These are phyloP conservation scores for Oryza glumipatula DNA, from an alignment of 176 grass and related monocot species.

Conservation along the genomic window DNA sequence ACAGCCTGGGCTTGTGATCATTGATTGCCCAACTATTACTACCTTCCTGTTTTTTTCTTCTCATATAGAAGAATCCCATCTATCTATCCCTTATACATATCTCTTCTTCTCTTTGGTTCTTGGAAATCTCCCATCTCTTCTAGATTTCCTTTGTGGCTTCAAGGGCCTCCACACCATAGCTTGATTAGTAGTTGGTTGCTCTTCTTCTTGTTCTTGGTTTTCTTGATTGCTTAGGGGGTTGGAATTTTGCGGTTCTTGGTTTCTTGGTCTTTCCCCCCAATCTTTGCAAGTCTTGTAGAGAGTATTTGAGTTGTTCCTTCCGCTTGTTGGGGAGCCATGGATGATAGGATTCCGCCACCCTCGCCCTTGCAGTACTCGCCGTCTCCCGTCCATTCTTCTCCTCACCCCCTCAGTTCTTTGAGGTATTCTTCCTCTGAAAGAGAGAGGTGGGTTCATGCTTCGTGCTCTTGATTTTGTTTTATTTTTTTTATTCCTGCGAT, in stretches of 20 bases:
- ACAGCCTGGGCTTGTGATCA: conserved; percentile 60
- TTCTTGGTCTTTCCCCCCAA: conserved; percentile 17
- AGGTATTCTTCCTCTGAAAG: conserved; percentile 91
- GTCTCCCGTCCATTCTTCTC: conserved; percentile 84
- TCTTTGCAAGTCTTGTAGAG: conserved; percentile 38
- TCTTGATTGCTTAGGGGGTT: conserved; percentile 37
- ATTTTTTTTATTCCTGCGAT: background rate
- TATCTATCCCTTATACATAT: conserved; percentile 52
- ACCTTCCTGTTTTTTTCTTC: conserved; percentile 57
- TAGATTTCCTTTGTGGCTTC: conserved; percentile 50
- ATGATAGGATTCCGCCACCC: conserved; percentile 79
- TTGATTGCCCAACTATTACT: conserved; percentile 59
- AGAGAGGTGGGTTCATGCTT: conserved; percentile 72
- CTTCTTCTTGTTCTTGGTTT: conserved; percentile 43
- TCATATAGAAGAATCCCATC: conserved; percentile 47
- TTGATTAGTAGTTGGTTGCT: conserved; percentile 33
- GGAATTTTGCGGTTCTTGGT: conserved; percentile 34
- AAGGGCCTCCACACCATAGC: conserved; percentile 34
- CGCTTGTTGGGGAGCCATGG: conserved; percentile 60
- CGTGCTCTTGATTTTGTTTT: conserved; percentile 24
- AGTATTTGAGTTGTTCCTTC: conserved; percentile 12
- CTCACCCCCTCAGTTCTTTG: conserved; percentile 80
- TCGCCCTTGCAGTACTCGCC: conserved; percentile 88
- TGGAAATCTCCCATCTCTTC: conserved; percentile 34
- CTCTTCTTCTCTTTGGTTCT: conserved; percentile 29